Base-by-base conservation (phyloP, 2,329 filamentous ascomycete genomes). In the Sporothrix curviconia region DNA sequence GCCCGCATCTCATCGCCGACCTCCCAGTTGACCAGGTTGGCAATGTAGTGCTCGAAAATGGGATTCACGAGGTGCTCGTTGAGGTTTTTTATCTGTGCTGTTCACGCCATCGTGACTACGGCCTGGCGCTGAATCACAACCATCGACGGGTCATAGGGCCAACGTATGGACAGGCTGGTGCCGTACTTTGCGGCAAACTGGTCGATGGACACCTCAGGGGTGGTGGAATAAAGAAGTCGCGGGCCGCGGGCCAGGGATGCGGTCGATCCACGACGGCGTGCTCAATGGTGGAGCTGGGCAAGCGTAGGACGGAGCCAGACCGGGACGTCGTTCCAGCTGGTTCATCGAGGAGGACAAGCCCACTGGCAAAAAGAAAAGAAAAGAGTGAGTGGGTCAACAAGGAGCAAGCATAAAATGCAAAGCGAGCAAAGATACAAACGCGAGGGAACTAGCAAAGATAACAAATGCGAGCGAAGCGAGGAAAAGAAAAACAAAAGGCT, bases 111-210 rank as follows among this genome's bases (percentile, higher is more conserved):
- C n/a, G n/a, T n/a, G n/a, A n/a, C n/a, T n/a, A n/a, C n/a, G n/a
- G 44, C 42, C 24, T 14, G 24, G 42, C 14, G 24, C 24, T 4
- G 28, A 34, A 51, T 51, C 2, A 39, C 47, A 3, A 51, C 34
- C 47, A 51, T 36, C 1, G 47, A 51, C 47, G 47, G 47, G 4
- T 51, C 47, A 32, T 51, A 51, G 6, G 47, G 47, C 47, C 47
- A 51, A 12, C 30, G 47, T 11, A 51, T 51, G 12, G 11, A 15
- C 17, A 51, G 32, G 32, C 30, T 37, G 1, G 47, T 39, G 32
- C 47, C 47, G 14, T 51, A 51, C 12, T 24, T 51, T 3, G 32
- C 19, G 2, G 47, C 47, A 6, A 37, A 51, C 2, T 51, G 32
- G 22, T 51, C 47, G 12, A 51, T 11, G 2, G 47, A 24, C 12